phyloP scores from a whole-genome alignment of 306 rosid species.

The Quercus bicolor region DNA sequence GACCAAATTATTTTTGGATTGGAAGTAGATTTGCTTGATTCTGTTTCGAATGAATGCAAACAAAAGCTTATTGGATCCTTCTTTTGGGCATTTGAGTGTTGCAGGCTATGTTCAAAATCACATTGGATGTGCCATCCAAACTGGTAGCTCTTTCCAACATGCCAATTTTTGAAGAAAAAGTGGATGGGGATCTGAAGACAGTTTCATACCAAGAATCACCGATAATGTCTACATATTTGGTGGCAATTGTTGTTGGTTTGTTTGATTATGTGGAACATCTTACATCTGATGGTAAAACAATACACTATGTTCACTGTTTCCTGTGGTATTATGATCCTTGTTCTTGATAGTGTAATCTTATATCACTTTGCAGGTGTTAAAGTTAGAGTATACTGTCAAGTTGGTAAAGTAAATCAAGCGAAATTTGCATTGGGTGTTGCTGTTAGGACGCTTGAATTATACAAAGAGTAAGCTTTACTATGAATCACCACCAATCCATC shows the following conservation, averaged over 20 bases:
- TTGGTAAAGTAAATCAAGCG: constrained; percentile 83
- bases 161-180: constrained; percentile 70
- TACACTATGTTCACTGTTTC: constrained; percentile 3
- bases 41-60: not conserved
- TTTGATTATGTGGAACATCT: constrained; percentile 88
- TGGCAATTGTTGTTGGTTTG: constrained; percentile 86
- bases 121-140: constrained; percentile 76
- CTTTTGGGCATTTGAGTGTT: constrained; percentile 17
- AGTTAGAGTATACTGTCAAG: constrained; percentile 88
- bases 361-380: constrained; percentile 76
- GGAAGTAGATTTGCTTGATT: not conserved
- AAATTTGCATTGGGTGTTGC: constrained; percentile 84
- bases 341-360: constrained; percentile 32
- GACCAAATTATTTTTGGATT: not conserved
- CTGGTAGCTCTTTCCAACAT: constrained; percentile 85
- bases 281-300: constrained; percentile 68
- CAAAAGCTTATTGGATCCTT: not conserved
- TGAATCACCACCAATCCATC: not conserved
- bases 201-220: constrained; percentile 80
- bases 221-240: constrained; percentile 89
- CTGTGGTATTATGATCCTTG: not conserved
- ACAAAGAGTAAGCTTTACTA: constrained; percentile 56
- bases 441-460: constrained; percentile 66
- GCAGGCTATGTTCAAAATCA: constrained; percentile 82
- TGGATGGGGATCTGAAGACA: constrained; percentile 53